phyloP scores from a whole-genome alignment of 257 asterid genomes.

The Verbascum thapsus region DNA sequence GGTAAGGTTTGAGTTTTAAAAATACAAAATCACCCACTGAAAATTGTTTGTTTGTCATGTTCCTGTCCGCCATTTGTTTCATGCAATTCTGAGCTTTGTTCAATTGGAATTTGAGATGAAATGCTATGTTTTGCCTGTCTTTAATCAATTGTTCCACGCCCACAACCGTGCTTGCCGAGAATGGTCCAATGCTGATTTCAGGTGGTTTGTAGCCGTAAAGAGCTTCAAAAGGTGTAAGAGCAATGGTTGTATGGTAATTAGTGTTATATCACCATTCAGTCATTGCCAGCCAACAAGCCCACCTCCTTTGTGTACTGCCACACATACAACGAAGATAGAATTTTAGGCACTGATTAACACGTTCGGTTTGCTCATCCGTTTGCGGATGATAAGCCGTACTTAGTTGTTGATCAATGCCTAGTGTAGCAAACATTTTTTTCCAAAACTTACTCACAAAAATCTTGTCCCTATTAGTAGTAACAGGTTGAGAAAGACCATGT shows the following conservation, averaged over 20 bases:
- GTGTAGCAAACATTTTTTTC: too few relatives aligned
- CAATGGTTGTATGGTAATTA: not conserved
- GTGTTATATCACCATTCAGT: conserved; percentile 1
- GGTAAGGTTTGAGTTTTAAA: not conserved
- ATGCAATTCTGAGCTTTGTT: not conserved
- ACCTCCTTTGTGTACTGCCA: not conserved
- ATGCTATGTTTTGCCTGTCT: not conserved
- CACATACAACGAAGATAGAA: not conserved
- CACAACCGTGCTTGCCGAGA: not conserved
- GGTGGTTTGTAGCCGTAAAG: not conserved
- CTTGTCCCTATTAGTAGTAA: too few relatives aligned
- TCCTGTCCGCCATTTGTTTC: not conserved
- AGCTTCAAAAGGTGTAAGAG: not conserved
- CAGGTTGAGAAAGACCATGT: too few relatives aligned
- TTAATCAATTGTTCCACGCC: not conserved
- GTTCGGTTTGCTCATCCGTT: not conserved
- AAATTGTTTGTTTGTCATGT: not conserved
- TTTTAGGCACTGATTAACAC: not conserved
- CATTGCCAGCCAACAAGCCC: not conserved
- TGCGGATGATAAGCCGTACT: not conserved
- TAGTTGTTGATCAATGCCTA: too few relatives aligned
- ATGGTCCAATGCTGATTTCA: not conserved
- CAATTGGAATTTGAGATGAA: not conserved
- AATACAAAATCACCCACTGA: not conserved
- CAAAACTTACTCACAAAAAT: too few relatives aligned